phyloP scores from a whole-genome alignment of 2,329 filamentous ascomycete genomes.

The Knoxdaviesia proteae region DNA sequence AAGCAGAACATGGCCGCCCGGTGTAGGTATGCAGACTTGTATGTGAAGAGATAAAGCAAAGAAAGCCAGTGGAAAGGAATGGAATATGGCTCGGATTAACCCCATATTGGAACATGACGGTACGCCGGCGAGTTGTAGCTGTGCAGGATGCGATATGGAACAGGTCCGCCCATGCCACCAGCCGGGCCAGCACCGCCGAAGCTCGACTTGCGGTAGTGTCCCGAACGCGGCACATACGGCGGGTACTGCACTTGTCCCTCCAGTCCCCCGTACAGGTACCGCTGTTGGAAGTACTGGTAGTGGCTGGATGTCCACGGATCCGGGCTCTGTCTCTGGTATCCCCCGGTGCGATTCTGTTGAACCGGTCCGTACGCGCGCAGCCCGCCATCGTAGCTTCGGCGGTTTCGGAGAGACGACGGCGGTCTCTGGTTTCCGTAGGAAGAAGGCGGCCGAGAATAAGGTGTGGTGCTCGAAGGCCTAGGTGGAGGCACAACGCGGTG shows the following conservation, averaged over 20 bases:
- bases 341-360: too few relatives aligned
- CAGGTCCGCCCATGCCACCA: slow-evolving; percentile 2
- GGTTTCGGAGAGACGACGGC: not conserved
- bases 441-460: not conserved
- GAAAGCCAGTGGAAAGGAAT: not conserved
- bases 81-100: slow-evolving; percentile 11
- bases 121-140: slow-evolving; percentile 39
- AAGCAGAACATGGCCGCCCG: not conserved
- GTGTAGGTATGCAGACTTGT: not conserved
- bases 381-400: not conserved
- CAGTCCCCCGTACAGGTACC: slow-evolving; percentile 7
- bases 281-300: slow-evolving; percentile 6
- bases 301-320: slow-evolving; percentile 5
- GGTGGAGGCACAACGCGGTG: too few relatives aligned
- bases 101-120: slow-evolving; percentile 32
- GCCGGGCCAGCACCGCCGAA: slow-evolving; percentile 10
- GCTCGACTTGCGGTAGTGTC: slow-evolving; percentile 19
- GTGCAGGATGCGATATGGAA: slow-evolving; percentile 31
- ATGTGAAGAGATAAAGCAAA: slow-evolving; percentile 1
- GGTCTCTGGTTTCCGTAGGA: slow-evolving; percentile 3
- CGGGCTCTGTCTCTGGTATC: slow-evolving; percentile 5
- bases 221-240: slow-evolving; percentile 13
- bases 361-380: too few relatives aligned
- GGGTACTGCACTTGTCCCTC: slow-evolving; percentile 7
- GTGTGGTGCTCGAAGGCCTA: too few relatives aligned